phyloP scores from a whole-genome alignment of 2,329 filamentous ascomycete species.

The Fusarium pilosicola region DNA sequence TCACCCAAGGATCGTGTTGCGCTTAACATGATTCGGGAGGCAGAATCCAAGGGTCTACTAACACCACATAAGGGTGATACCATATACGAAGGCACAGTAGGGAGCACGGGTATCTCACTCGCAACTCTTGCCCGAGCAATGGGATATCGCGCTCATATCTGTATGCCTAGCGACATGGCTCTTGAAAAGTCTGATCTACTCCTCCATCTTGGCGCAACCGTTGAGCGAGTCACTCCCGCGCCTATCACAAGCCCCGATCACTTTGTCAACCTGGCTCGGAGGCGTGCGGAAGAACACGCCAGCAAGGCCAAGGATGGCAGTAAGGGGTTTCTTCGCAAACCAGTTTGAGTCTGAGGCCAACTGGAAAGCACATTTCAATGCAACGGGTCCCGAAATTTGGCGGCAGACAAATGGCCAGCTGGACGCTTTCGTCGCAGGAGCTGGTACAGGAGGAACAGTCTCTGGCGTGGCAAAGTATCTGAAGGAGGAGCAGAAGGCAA shows the following conservation, averaged over 20 bases:
- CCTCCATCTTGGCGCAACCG: conserved; percentile 87
- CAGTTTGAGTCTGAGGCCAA: conserved; percentile 95
- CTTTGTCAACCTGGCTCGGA: conserved; percentile 91
- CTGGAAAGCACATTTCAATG: conserved; percentile 82
- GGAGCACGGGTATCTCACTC: conserved; percentile 94
- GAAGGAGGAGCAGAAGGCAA: conserved; percentile 73
- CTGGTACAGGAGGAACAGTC: conserved; percentile 93
- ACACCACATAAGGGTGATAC: conserved; percentile 86
- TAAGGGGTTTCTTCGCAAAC: conserved; percentile 88
- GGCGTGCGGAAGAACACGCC: conserved; percentile 80
- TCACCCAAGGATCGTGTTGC: conserved; percentile 97
- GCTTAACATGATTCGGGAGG: conserved; percentile 84
- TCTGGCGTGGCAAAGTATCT: conserved; percentile 86
- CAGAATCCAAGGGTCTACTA: conserved; percentile 81
- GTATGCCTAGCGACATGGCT: conserved; percentile 94
- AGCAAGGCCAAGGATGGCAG: conserved; percentile 65
- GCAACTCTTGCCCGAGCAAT: conserved; percentile 87
- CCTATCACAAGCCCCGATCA: conserved; percentile 94
- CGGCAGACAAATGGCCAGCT: conserved; percentile 77
- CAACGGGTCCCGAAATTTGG: conserved; percentile 91
- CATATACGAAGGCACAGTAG: conserved; percentile 97
- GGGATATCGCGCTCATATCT: conserved; percentile 94
- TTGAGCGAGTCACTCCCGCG: conserved; percentile 89
- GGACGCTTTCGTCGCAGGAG: conserved; percentile 91
- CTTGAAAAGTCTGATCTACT: conserved; percentile 90